Evolutionary conservation across 176 grass and related monocot species (phyloP).

Genomic region (Alopecurus myosuroides): DNA sequence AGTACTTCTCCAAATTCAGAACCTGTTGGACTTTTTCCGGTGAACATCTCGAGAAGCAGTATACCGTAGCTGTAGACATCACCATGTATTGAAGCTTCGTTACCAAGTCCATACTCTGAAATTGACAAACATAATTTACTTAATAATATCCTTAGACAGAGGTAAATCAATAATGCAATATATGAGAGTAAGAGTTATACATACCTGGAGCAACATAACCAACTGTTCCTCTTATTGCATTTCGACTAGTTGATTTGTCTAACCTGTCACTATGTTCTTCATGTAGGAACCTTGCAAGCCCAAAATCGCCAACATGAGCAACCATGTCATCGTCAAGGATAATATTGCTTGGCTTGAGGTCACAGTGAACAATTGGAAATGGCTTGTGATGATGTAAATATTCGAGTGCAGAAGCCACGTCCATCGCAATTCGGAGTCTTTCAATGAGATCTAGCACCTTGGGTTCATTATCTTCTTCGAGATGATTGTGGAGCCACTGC

Average conservation of each 20-base stretch:
- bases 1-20: not conserved
- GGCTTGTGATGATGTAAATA: conserved; percentile 15
- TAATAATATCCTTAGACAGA: not conserved
- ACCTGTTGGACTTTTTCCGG: conserved; percentile 20
- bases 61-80: conserved; percentile 31
- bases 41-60: conserved; percentile 27
- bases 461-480: not conserved
- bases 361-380: conserved; percentile 10
- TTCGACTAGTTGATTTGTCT: not conserved
- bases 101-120: conserved; percentile 6
- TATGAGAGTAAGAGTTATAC: not conserved
- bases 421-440: not conserved
- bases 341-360: conserved; percentile 26
- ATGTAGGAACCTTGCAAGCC: conserved; percentile 24
- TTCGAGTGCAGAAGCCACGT: conserved; percentile 9
- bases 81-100: conserved; percentile 13
- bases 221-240: conserved; percentile 1
- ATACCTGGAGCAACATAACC: conserved; percentile 11
- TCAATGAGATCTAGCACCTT: not conserved
- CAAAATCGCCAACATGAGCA: conserved; percentile 15
- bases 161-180: not conserved
- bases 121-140: not conserved
- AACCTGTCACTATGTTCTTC: not conserved
- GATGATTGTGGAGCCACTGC: not conserved
- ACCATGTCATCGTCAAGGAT: conserved; percentile 3